These are phyloP conservation scores for Fonsecaea nubica DNA, from an alignment of 2,329 filamentous ascomycete genomes.

Conservation along the genomic window DNA sequence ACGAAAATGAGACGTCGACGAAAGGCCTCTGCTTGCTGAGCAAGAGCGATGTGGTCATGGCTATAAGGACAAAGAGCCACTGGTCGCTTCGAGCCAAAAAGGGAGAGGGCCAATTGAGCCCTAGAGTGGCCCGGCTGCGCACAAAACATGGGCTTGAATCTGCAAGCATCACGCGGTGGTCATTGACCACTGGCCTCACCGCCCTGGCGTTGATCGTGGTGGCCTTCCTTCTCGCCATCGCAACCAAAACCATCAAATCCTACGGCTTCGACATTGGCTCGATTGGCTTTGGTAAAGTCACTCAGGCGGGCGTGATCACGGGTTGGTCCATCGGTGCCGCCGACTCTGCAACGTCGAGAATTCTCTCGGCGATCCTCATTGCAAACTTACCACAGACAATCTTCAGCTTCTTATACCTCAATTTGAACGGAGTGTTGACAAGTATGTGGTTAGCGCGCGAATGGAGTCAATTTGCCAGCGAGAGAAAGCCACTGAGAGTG, in stretches of 20 bases:
- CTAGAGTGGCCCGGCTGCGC: conserved; percentile 13
- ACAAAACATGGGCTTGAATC: conserved; percentile 26
- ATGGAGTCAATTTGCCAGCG: conserved; percentile 52
- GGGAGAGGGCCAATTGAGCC: not conserved
- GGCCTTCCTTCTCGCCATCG: conserved; percentile 14
- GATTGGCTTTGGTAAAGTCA: conserved; percentile 38
- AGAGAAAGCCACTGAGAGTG: conserved; percentile 49
- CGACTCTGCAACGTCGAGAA: conserved; percentile 3
- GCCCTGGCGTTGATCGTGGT: conserved; percentile 21
- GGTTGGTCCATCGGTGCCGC: conserved; percentile 26
- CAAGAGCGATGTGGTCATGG: conserved; percentile 21
- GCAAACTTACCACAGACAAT: conserved; percentile 48
- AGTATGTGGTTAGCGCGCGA: conserved; percentile 57
- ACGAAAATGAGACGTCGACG: conserved; percentile 43
- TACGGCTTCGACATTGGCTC: conserved; percentile 19
- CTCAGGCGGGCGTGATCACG: conserved; percentile 29
- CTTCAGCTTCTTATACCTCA: conserved; percentile 47
- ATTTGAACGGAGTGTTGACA: conserved; percentile 50
- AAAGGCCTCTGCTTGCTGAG: conserved; percentile 39
- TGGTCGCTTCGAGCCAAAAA: conserved; percentile 4
- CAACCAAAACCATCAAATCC: conserved; percentile 6
- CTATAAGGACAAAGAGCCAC: conserved; percentile 3
- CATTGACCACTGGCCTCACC: conserved; percentile 23
- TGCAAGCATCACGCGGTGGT: conserved; percentile 32
- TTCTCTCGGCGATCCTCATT: conserved; percentile 38